These are phyloP conservation scores for Metarhizium album DNA, from an alignment of 2,329 filamentous ascomycete species.

Conservation along the genomic window DNA sequence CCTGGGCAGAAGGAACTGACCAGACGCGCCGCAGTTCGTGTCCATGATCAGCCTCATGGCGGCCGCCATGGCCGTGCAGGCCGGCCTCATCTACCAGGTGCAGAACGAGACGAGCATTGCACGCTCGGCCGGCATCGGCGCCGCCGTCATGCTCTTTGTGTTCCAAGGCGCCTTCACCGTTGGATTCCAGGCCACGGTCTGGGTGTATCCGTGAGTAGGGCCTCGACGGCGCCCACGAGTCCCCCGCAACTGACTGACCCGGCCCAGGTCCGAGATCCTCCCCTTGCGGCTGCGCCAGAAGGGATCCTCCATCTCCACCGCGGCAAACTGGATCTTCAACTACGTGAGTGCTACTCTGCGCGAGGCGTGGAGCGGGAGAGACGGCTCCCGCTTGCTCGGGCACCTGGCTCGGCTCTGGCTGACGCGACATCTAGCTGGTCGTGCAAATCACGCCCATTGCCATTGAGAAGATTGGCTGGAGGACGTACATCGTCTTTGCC, in stretches of 20 bases:
- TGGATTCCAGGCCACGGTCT: slow-evolving; percentile 20
- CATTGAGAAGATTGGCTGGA: slow-evolving; percentile 15
- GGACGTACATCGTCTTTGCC: slow-evolving; percentile 19
- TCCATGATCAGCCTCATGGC: slow-evolving; percentile 30
- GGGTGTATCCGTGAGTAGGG: slow-evolving; percentile 19
- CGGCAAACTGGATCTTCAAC: slow-evolving; percentile 24
- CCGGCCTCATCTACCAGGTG: slow-evolving; percentile 29
- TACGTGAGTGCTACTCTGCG: slow-evolving; percentile 14
- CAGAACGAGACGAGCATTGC: slow-evolving; percentile 22
- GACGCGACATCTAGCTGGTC: slow-evolving; percentile 1
- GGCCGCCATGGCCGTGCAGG: slow-evolving; percentile 28
- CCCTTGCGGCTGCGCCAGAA: slow-evolving; percentile 20
- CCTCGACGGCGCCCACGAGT: neutral
- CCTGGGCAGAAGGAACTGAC: neutral
- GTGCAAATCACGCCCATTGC: slow-evolving; percentile 11
- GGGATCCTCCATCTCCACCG: slow-evolving; percentile 22
- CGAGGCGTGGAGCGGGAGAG: neutral
- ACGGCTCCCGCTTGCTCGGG: no score
- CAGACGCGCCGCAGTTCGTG: slow-evolving; percentile 16
- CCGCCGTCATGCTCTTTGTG: slow-evolving; percentile 29
- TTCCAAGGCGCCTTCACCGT: slow-evolving; percentile 11
- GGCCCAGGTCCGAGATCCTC: slow-evolving; percentile 20
- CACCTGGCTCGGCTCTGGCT: neutral
- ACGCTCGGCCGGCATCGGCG: slow-evolving; percentile 24
- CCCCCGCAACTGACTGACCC: neutral